phyloP scores from a whole-genome alignment of 352 stramenopile species.

The Elongisporangium anandrum region DNA sequence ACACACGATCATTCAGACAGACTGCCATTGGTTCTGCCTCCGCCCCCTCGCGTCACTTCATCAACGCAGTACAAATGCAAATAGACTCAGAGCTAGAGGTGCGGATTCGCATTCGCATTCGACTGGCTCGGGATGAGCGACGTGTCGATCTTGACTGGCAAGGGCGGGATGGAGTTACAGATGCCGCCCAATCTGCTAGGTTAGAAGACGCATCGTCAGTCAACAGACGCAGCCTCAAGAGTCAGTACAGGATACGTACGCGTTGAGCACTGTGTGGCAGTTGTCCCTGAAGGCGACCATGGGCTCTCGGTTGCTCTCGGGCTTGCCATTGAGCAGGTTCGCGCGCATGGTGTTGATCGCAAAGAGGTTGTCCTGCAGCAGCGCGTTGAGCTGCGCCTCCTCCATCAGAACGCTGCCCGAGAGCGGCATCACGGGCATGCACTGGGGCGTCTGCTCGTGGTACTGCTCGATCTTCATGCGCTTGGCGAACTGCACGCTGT shows the following conservation, averaged over 20 bases:
- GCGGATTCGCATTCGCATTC: slow-evolving; percentile 1
- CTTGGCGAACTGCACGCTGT: slow-evolving; percentile 29
- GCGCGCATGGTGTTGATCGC: slow-evolving; percentile 61
- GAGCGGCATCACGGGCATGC: not conserved
- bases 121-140: slow-evolving; percentile 22
- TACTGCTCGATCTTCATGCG: slow-evolving; percentile 63
- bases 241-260: slow-evolving; percentile 32
- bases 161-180: slow-evolving; percentile 55
- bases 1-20: not conserved
- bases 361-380: slow-evolving; percentile 68
- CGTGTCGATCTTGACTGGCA: slow-evolving; percentile 64
- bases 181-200: slow-evolving; percentile 42
- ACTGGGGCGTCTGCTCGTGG: slow-evolving; percentile 16
- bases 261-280: slow-evolving; percentile 45
- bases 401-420: slow-evolving; percentile 18
- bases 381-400: slow-evolving; percentile 41
- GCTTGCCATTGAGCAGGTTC: slow-evolving; percentile 59
- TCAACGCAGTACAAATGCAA: slow-evolving; percentile 10
- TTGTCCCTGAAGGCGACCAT: slow-evolving; percentile 73
- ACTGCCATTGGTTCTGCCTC: slow-evolving; percentile 1
- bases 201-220: not conserved
- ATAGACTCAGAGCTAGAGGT: slow-evolving; percentile 11
- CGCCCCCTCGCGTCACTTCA: too few species aligned
- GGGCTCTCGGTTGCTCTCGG: slow-evolving; percentile 39
- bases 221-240: not conserved